Conservation (phyloP, 164 flowering plant species). For the Magnolia officinalis region DNA sequence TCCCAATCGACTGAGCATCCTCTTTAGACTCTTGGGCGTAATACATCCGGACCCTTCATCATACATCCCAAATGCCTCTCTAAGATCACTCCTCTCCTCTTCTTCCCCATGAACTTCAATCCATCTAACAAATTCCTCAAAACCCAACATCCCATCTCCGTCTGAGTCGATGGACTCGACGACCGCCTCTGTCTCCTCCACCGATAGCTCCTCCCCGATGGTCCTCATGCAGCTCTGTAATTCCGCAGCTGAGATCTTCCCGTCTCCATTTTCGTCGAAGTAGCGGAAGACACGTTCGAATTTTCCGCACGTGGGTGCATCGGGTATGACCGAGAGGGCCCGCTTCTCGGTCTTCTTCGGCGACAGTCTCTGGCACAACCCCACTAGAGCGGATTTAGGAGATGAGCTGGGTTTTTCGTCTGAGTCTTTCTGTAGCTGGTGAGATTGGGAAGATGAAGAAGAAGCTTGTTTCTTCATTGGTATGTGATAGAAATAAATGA, state of each 20-base stretch:
- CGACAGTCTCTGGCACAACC: neutral
- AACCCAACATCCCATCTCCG: constrained; percentile 17
- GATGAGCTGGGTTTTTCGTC: constrained; percentile 2
- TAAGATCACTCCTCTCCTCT: constrained; percentile 14
- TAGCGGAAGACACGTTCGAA: constrained; percentile 21
- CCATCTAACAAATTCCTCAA: constrained; percentile 16
- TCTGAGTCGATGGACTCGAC: constrained; percentile 14
- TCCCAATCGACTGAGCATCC: constrained; percentile 26
- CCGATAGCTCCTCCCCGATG: constrained; percentile 10
- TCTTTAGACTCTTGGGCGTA: constrained; percentile 19
- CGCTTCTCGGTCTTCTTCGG: neutral
- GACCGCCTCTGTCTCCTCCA: constrained; percentile 4
- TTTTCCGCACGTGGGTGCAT: neutral
- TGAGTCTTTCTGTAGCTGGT: neutral
- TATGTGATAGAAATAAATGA: neutral
- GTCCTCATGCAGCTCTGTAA: constrained; percentile 15
- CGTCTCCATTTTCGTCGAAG: constrained; percentile 31
- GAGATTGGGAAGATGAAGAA: neutral
- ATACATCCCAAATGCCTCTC: constrained; percentile 23
- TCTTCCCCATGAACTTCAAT: constrained; percentile 16
- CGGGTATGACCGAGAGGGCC: neutral
- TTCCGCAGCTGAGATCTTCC: constrained; percentile 29
- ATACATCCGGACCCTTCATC: constrained; percentile 17
- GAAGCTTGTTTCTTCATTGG: neutral
- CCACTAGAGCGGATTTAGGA: constrained; percentile 1